A percentile compares a stretch with the other conserved stretches of the same genome.
These are phyloP conservation scores for Botrytis squamosa DNA, from an alignment of 2,329 filamentous ascomycete genomes.

Conservation along the genomic window DNA sequence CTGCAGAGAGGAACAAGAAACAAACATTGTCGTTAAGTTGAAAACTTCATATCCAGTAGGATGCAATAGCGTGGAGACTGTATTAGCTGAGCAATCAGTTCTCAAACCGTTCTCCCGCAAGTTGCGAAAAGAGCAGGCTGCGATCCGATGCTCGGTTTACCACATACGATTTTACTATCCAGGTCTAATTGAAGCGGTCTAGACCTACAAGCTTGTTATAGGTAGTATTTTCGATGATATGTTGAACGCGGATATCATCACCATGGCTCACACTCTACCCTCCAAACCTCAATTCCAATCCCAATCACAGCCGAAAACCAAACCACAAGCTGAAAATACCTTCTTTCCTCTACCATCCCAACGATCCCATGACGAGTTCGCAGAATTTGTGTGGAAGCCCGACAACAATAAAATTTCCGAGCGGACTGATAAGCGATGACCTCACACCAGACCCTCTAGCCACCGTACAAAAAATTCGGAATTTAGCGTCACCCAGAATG, in stretches of 20 bases:
- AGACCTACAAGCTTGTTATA: not conserved
- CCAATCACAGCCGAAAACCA: conserved; percentile 24
- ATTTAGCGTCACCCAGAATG: not conserved
- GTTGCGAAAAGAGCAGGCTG: conserved; percentile 54
- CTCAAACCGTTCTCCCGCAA: conserved; percentile 65
- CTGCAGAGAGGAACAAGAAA: conserved; percentile 27
- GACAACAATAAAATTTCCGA: not conserved
- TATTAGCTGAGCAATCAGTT: conserved; percentile 75
- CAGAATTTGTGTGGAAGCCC: not conserved
- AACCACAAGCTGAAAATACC: conserved; percentile 55
- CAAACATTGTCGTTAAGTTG: conserved; percentile 78
- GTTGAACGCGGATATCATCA: not conserved
- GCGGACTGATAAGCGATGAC: not conserved
- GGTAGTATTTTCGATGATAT: not conserved
- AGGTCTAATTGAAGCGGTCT: not conserved
- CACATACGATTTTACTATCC: not conserved
- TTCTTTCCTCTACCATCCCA: conserved; percentile 73
- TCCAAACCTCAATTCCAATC: conserved; percentile 32
- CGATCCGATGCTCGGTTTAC: not conserved
- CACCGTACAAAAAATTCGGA: not conserved
- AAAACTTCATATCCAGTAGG: conserved; percentile 94
- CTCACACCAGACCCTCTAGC: not conserved
- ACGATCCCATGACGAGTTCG: conserved; percentile 55
- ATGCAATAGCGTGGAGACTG: conserved; percentile 90
- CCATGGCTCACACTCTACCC: conserved; percentile 40